phyloP scores from a whole-genome alignment of 2,329 filamentous ascomycete genomes.

The Cordyceps cateniannulata region DNA sequence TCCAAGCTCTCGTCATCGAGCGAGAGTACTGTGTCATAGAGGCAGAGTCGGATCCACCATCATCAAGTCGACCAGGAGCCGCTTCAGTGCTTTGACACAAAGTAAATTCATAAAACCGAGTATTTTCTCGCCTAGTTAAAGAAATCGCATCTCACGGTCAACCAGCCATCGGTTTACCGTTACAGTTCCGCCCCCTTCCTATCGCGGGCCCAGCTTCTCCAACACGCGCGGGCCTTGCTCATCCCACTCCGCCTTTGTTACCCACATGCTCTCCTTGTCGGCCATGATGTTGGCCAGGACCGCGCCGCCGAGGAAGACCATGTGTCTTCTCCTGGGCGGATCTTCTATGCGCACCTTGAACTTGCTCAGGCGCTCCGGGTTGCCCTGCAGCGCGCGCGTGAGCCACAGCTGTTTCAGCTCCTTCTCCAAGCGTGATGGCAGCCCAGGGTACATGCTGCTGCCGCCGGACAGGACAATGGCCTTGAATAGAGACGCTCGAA shows the following conservation, averaged over 20 bases:
- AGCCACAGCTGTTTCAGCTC: slow-evolving; percentile 98
- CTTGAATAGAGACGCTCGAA: slow-evolving; percentile 90
- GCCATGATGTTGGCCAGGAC: slow-evolving; percentile 98
- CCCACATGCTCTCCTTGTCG: slow-evolving; percentile 99
- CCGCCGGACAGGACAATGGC: slow-evolving; percentile 94
- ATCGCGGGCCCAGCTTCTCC: slow-evolving; percentile 90
- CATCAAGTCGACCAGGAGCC: too few species aligned
- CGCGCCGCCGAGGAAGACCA: slow-evolving; percentile 98
- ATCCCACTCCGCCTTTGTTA: slow-evolving; percentile 93
- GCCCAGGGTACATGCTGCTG: slow-evolving; percentile 97
- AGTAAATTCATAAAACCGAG: neutral
- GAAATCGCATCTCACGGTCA: neutral
- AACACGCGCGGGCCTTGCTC: slow-evolving; percentile 80
- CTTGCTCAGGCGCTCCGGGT: slow-evolving; percentile 92
- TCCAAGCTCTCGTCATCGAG: too few species aligned
- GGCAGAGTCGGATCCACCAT: too few species aligned
- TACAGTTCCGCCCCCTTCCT: slow-evolving; percentile 21
- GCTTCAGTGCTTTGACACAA: neutral
- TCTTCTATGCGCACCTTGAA: slow-evolving; percentile 99
- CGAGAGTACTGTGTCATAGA: too few species aligned
- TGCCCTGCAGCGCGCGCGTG: slow-evolving; percentile 79
- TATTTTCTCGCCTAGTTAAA: slow-evolving; percentile 9
- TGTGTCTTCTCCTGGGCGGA: slow-evolving; percentile 88
- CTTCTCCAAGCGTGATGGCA: slow-evolving; percentile 93
- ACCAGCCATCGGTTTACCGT: neutral